Evolutionary conservation across 805 yeast species (phyloP), one percentile per base, ranked within the genome.

Genomic region (Lipomyces spencermartinsiae): DNA sequence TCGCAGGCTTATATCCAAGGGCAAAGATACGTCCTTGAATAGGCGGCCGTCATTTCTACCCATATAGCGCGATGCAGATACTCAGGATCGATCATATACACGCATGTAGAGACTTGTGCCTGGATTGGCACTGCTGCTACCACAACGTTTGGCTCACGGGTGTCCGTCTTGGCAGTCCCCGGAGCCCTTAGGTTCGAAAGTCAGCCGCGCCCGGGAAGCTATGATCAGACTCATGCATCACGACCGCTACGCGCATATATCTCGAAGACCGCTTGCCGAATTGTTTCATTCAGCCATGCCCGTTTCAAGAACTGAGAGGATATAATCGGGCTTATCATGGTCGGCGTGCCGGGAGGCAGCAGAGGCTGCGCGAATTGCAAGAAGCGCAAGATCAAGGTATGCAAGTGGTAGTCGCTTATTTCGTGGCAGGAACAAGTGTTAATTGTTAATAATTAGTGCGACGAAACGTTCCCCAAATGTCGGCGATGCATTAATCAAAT

Each of bases 301-400:
- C 2, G 3, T 39, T 12, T 25, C 29, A 39, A 2, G 1, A 39
- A 2, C n/a, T 39, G 49, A 39, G 49, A 39, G 49, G 49, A 39
- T 39, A 39, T 39, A 39, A 16, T 3, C 49, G 49, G n/a, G 49
- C 49, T 39, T 34, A 12, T 39, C 62, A 67, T 67, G 68, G 70
- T 67, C 19, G 70, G 68, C 9, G 67, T 67, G 12, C 51, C 64
- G 51, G 65, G 67, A 25, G 68, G 70, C 12, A 64, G 68, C 59
- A 37, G 70, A 10, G 68, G 68, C 35, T 67, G 70, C 59, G 39
- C 33, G 7, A 67, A 64, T 63, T 67, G 70, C 61, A 61, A 62
- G 37, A 19, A 37, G 29, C 62, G 70, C 10, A 64, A 62, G 43
- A 33, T 67, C 51, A 67, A 64, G 70, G 67, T 63, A 59, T 34